Conservation (phyloP, 2,329 filamentous ascomycete genomes). For the Thielaviopsis populi region DNA sequence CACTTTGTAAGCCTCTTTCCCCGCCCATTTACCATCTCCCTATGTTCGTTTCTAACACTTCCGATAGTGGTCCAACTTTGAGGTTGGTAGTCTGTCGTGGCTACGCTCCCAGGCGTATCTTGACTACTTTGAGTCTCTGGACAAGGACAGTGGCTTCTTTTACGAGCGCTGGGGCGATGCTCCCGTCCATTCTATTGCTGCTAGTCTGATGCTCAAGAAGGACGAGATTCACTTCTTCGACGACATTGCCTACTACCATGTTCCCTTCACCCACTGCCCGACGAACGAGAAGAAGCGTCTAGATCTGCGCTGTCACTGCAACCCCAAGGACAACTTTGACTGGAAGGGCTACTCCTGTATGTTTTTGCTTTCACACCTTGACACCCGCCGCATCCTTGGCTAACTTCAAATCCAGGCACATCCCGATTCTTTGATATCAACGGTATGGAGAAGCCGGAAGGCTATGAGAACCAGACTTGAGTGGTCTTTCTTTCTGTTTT, state of each 20-base stretch:
- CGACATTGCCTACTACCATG: conserved; percentile 95
- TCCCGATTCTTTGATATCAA: conserved; percentile 75
- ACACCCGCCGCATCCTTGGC: neutral
- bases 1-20: conserved; percentile 59
- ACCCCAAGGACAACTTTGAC: conserved; percentile 95
- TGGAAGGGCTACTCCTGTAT: conserved; percentile 98
- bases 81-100: conserved; percentile 89
- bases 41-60: conserved; percentile 6
- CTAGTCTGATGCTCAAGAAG: conserved; percentile 72
- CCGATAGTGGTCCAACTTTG: conserved; percentile 94
- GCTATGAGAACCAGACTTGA: conserved; percentile 58
- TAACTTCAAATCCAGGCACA: conserved; percentile 33
- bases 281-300: conserved; percentile 72
- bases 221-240: conserved; percentile 97
- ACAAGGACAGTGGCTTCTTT: conserved; percentile 91
- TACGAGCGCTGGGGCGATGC: conserved; percentile 98
- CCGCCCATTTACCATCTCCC: neutral
- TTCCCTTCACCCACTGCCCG: conserved; percentile 95
- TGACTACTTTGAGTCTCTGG: conserved; percentile 80
- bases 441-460: conserved; percentile 64
- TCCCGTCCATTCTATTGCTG: conserved; percentile 94
- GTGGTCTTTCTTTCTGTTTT: conserved; percentile 1
- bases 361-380: conserved; percentile 25
- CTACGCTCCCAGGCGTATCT: conserved; percentile 75
- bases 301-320: conserved; percentile 83